Conservation (phyloP, 805 yeast genomes). For the Ogataea zsoltii region DNA sequence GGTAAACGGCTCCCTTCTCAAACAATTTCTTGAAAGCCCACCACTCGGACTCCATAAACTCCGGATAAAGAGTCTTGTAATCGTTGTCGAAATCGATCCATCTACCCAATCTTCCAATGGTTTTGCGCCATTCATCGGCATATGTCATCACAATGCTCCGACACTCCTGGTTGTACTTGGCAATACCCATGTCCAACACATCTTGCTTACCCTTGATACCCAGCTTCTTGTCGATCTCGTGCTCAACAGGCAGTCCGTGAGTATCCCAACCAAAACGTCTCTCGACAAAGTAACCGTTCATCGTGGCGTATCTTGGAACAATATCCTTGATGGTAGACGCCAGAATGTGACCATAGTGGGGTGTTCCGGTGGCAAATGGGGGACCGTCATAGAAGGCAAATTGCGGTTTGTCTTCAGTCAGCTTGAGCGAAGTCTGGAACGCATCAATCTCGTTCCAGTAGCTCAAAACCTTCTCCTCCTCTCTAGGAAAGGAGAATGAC, state of each 20-base stretch:
- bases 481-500: slow-evolving; percentile 75
- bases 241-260: slow-evolving; percentile 98
- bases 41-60: slow-evolving; percentile 98
- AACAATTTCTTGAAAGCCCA: slow-evolving; percentile 94
- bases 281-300: slow-evolving; percentile 95
- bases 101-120: slow-evolving; percentile 93
- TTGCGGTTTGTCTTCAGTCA: slow-evolving; percentile 81
- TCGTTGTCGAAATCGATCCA: slow-evolving; percentile 99
- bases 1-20: slow-evolving; percentile 84
- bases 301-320: slow-evolving; percentile 95
- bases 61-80: slow-evolving; percentile 93
- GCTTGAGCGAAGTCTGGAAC: slow-evolving; percentile 81
- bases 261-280: slow-evolving; percentile 99
- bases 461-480: slow-evolving; percentile 79
- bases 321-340: slow-evolving; percentile 97
- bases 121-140: slow-evolving; percentile 91
- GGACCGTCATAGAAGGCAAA: slow-evolving; percentile 98
- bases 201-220: slow-evolving; percentile 93
- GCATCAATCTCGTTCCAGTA: slow-evolving; percentile 93
- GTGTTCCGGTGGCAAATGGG: slow-evolving; percentile 99
- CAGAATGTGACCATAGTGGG: slow-evolving; percentile 96
- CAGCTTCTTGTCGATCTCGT: slow-evolving; percentile 96
- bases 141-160: slow-evolving; percentile 97
- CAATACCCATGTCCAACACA: slow-evolving; percentile 92
- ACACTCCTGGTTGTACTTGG: slow-evolving; percentile 91